Conservation (phyloP, 2,329 filamentous ascomycete species). For the Aspergillus pseudoterreus region DNA sequence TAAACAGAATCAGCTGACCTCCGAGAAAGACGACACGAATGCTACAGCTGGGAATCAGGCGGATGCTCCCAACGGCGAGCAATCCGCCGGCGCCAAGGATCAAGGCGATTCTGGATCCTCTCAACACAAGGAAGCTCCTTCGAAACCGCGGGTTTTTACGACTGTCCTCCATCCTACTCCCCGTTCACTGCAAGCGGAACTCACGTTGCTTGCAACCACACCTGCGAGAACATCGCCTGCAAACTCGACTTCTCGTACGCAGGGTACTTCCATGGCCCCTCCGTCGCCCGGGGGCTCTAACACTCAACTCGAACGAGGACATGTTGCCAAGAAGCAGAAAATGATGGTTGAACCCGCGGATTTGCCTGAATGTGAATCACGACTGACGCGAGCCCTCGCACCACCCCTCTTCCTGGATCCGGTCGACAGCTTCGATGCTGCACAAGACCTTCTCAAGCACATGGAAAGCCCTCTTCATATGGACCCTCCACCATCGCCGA, state of each 20-base stretch:
- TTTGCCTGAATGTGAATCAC: constrained; percentile 70
- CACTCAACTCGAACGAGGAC: constrained; percentile 52
- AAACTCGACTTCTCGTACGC: constrained; percentile 38
- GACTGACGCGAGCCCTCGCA: constrained; percentile 69
- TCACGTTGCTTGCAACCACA: constrained; percentile 71
- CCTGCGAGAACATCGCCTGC: constrained; percentile 50
- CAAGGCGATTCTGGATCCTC: constrained; percentile 48
- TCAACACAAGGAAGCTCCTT: constrained; percentile 46
- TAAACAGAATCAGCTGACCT: constrained; percentile 34
- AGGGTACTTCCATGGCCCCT: constrained; percentile 43
- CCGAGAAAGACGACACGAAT: constrained; percentile 26
- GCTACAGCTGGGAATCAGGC: constrained; percentile 19
- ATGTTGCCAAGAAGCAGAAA: constrained; percentile 65
- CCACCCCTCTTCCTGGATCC: constrained; percentile 75
- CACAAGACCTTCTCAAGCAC: constrained; percentile 66
- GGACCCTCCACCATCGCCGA: constrained; percentile 73
- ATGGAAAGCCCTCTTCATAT: constrained; percentile 75
- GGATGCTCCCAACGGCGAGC: constrained; percentile 18
- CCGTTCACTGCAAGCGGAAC: constrained; percentile 69
- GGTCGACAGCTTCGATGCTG: constrained; percentile 64
- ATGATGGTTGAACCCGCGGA: constrained; percentile 75
- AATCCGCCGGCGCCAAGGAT: constrained; percentile 52
- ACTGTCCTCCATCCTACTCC: constrained; percentile 81
- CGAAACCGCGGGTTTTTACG: constrained; percentile 64
- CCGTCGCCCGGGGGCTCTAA: constrained; percentile 69